Conservation (phyloP, 352 stramenopile genomes). For the Phytophthora sojae region DNA sequence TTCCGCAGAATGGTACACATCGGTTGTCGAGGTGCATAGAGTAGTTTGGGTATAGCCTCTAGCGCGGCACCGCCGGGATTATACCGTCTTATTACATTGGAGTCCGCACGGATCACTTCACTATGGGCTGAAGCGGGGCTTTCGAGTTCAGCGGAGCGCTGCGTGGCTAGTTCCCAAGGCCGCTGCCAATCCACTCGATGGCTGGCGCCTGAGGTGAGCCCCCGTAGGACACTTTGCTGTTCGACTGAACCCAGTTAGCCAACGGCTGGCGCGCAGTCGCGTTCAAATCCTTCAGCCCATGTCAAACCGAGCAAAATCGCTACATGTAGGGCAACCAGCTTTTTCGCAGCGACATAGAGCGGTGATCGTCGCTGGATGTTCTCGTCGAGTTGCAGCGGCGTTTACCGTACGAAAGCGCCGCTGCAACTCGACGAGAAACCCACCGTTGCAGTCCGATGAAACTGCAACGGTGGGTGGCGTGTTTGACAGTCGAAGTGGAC, state of each 20-base stretch:
- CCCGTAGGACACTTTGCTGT: conserved; percentile 32
- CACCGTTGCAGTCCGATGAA: conserved; percentile 8
- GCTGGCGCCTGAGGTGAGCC: background rate
- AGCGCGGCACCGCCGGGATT: background rate
- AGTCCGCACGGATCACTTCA: background rate
- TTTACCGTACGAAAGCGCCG: background rate
- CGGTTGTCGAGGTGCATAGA: background rate
- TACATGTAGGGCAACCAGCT: background rate
- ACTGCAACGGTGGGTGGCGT: conserved; percentile 6
- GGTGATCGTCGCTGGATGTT: conserved; percentile 31
- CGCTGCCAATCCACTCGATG: background rate
- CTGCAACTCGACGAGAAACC: too few relatives aligned
- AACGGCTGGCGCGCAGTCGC: conserved; percentile 12
- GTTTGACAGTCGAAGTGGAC: conserved; percentile 20
- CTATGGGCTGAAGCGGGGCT: background rate
- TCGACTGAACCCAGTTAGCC: conserved; percentile 16
- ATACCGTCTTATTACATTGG: background rate
- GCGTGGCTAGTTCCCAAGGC: background rate
- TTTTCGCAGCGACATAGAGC: conserved; percentile 25
- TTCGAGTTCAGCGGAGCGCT: background rate
- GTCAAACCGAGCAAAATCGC: conserved; percentile 5
- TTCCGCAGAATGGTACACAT: background rate
- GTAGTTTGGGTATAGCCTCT: conserved; percentile 1
- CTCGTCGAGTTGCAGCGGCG: conserved; percentile 35
- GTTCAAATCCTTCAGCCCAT: conserved; percentile 28